These are phyloP conservation scores for Aspergillus sclerotioniger DNA, from an alignment of 495 filamentous ascomycete species.

Conservation along the genomic window DNA sequence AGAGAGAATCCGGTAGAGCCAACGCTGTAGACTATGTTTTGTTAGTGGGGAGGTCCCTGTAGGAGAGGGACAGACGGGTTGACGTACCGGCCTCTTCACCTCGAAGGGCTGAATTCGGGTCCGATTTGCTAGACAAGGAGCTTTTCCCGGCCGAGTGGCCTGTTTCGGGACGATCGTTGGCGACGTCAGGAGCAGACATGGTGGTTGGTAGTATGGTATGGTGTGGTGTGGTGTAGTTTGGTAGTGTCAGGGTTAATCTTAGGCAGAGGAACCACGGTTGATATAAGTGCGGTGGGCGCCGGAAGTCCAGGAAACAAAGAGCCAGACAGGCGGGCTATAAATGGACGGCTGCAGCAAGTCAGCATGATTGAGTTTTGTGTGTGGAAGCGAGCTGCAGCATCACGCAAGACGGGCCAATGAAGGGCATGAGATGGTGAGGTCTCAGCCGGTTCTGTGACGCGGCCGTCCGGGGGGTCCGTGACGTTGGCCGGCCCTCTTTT, in stretches of 20 bases:
- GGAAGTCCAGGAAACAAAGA: too few species aligned
- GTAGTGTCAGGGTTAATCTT: neutral
- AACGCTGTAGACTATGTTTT: slow-evolving; percentile 12
- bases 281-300: neutral
- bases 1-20: slow-evolving; percentile 53
- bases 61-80: too few species aligned
- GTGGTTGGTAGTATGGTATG: slow-evolving; percentile 3
- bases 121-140: slow-evolving; percentile 68
- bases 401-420: slow-evolving; percentile 15
- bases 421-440: neutral
- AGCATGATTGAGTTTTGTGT: slow-evolving; percentile 3
- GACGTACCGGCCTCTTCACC: slow-evolving; percentile 84
- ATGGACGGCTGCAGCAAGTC: neutral
- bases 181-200: slow-evolving; percentile 12
- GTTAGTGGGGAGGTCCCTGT: too few species aligned
- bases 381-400: slow-evolving; percentile 10
- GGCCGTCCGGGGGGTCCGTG: slow-evolving; percentile 16
- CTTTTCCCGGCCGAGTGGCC: slow-evolving; percentile 49
- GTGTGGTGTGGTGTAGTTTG: neutral
- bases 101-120: slow-evolving; percentile 81
- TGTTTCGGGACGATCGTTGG: slow-evolving; percentile 28
- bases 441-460: slow-evolving; percentile 14
- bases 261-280: neutral
- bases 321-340: too few species aligned
- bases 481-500: slow-evolving; percentile 5